These are phyloP conservation scores for Lactarius psammicola DNA, from an alignment of 768 basidiomycete species.

Conservation along the genomic window DNA sequence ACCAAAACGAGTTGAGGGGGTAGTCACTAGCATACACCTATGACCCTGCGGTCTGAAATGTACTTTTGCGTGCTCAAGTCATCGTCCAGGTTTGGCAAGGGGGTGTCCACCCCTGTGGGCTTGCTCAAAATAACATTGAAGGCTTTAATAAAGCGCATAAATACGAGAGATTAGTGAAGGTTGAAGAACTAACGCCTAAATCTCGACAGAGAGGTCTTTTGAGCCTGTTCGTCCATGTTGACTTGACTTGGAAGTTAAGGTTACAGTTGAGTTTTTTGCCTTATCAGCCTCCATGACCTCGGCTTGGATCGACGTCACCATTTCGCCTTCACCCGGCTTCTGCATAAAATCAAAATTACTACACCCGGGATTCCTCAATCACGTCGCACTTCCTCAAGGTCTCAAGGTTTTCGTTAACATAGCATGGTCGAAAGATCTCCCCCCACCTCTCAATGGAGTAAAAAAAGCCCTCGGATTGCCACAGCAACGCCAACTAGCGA, in stretches of 20 bases:
- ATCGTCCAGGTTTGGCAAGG: slow-evolving; percentile 67
- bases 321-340: slow-evolving; percentile 59
- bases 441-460: slow-evolving; percentile 60
- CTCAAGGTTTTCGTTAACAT: slow-evolving; percentile 75
- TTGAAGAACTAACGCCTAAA: slow-evolving; percentile 23
- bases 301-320: slow-evolving; percentile 10
- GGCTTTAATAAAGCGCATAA: not conserved
- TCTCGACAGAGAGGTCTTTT: not conserved
- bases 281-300: slow-evolving; percentile 10
- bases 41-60: slow-evolving; percentile 79
- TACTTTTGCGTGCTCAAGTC: slow-evolving; percentile 62
- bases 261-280: not conserved
- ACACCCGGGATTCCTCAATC: slow-evolving; percentile 40
- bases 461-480: slow-evolving; percentile 59
- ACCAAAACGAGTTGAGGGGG: not conserved
- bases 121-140: slow-evolving; percentile 6
- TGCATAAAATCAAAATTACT: slow-evolving; percentile 61
- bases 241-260: not conserved
- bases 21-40: slow-evolving; percentile 54
- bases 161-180: not conserved
- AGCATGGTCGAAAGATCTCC: slow-evolving; percentile 65
- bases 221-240: slow-evolving; percentile 12
- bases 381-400: slow-evolving; percentile 43
- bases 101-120: slow-evolving; percentile 36
- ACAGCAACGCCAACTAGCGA: slow-evolving; percentile 41